phyloP scores from a whole-genome alignment of 345 rosid genomes.

The Acer yangbiense region DNA sequence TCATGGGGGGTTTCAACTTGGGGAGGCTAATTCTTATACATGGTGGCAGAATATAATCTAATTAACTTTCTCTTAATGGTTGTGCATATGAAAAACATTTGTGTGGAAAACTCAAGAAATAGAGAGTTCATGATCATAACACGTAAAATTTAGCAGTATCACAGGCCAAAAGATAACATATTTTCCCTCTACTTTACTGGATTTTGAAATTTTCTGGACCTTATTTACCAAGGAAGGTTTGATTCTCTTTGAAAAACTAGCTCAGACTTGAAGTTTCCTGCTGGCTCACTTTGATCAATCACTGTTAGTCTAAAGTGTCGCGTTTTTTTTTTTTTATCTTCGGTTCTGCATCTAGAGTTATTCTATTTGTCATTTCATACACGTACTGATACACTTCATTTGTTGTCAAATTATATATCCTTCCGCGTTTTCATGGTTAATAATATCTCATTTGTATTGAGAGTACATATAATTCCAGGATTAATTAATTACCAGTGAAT shows the following conservation, averaged over 20 bases:
- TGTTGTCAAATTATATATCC: background rate
- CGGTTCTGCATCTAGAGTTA: background rate
- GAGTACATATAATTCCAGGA: background rate
- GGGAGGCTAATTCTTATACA: background rate
- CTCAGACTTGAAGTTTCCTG: background rate
- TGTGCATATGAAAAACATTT: background rate
- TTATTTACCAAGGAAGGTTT: background rate
- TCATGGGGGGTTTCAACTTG: background rate
- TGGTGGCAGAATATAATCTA: constrained; percentile 7
- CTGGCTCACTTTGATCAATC: background rate
- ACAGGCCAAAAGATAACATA: too few species aligned
- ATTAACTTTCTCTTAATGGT: background rate
- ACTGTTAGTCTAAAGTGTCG: constrained; percentile 11
- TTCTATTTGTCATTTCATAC: background rate
- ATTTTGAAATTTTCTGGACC: too few species aligned
- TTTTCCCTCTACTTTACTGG: too few species aligned
- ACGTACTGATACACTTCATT: too few species aligned
- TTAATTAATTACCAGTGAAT: background rate
- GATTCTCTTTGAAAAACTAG: background rate
- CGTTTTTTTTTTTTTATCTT: background rate
- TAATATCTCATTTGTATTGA: constrained; percentile 1
- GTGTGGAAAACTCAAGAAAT: background rate
- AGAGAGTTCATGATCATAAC: too few species aligned
- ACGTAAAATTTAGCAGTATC: too few species aligned
- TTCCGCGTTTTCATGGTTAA: background rate